Base-by-base conservation (phyloP, 768 basidiomycete genomes). In the Hemileccinum impolitum region DNA sequence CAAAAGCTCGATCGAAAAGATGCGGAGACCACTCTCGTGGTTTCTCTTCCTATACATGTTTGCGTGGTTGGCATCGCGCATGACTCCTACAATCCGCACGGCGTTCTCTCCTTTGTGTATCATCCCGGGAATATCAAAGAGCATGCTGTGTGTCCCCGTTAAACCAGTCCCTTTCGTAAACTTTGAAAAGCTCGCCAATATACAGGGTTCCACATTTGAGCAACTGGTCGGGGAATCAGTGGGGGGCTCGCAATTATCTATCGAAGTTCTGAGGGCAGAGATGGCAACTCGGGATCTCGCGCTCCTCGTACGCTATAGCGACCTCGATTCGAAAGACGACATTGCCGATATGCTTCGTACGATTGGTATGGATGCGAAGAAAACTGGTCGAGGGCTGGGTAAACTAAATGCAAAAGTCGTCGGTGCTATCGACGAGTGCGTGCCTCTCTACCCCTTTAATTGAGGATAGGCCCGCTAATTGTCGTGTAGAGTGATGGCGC, bases 211-310 rank as follows among this genome's bases (percentile, higher is more conserved):
- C 37, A 77, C 77, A 2, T 81, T 90, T 48, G 84, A 81, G 45
- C 72, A 85, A 54, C 66, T 90, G 15, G 62, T 85, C 21, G 80
- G 79, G 41, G 79, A 81, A 39, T 72, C 82, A 0, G 72, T 76
- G 0, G 81, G 83, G 2, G 77, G 80, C 1, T 79, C 83, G 0
- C 73, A 73, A 6, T 62, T 91, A 32, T 79, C 85, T 5, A 60
- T 87, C 38, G 79, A 87, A 47, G 77, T 91, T 54, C 81, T 87
- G 67, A 84, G 82, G 63, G 82, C 86, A 13, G 84, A 90, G 56
- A 82, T 90, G 78, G 89, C 87, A 13, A 86, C 84, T 1, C 70
- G 66, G 19, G 88, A 91, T 60, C 72, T 91, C 44, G 69, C 78
- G 13, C 74, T 79, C 6, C 71, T 87, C 25, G 82, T 90, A 14